phyloP scores from a whole-genome alignment of 1,284 basidiomycete genomes.

The Microbotryum intermedium region DNA sequence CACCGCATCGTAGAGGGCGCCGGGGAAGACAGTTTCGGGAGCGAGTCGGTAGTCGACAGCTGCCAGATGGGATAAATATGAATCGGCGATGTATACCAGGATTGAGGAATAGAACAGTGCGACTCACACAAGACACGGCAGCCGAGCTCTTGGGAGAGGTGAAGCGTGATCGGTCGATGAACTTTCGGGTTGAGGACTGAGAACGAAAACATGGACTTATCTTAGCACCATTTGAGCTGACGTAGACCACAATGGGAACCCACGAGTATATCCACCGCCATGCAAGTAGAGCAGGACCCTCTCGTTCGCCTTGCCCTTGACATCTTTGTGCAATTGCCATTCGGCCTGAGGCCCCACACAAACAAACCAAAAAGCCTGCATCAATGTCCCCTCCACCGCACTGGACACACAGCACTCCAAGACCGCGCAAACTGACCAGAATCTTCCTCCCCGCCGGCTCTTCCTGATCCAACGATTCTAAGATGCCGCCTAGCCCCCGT shows the following conservation, averaged over 20 bases:
- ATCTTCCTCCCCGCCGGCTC: conserved; percentile 7
- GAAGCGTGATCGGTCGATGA: conserved; percentile 13
- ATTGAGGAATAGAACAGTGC: too few relatives aligned
- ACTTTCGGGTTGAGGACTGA: conserved; percentile 9
- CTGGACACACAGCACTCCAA: not conserved
- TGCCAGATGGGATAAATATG: not conserved
- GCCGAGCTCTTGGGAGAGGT: conserved; percentile 2
- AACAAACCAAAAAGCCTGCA: not conserved
- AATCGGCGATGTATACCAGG: not conserved
- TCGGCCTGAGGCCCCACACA: conserved; percentile 7
- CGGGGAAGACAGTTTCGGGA: conserved; percentile 35
- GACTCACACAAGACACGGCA: conserved; percentile 4
- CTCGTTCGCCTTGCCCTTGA: not conserved
- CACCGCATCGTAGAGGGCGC: conserved; percentile 41
- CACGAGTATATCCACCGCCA: conserved; percentile 19
- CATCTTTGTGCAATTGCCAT: conserved; percentile 11
- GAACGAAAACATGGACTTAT: not conserved
- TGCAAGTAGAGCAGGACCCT: conserved; percentile 24
- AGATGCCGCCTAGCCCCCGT: conserved; percentile 2
- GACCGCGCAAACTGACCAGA: not conserved
- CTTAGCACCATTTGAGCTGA: not conserved
- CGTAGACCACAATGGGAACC: not conserved
- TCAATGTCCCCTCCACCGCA: not conserved
- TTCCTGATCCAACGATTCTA: not conserved
- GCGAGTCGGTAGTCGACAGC: conserved; percentile 29